Base-by-base conservation (phyloP, 148 eudicot species). In the Persicaria maculosa region DNA sequence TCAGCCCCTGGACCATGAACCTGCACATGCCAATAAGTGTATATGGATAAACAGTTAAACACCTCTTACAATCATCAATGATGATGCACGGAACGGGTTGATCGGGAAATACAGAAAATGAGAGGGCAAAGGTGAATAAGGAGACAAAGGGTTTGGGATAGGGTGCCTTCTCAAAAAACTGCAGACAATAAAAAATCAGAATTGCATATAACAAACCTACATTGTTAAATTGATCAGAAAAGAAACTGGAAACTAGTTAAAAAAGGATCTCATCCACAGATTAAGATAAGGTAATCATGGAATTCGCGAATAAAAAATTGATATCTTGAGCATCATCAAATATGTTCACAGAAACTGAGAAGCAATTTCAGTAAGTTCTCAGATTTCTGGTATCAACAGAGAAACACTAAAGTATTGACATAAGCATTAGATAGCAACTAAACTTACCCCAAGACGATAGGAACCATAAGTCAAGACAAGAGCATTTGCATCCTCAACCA, bases 1-100 rank as follows among this genome's bases (percentile, higher is more conserved):
- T 92, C 97, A 72, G 97, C 96, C 74, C 91, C 96, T 44, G 97
- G 97, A 74, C 93, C 91, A 81, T 88, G 91, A 15, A 92, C 97
- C 97, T 92, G 70, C 10, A 59, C 25, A 1, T 7, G 68, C 12
- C 43, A 62, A 9, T 0, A 22, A 36, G 31, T 25, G 3, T 59
- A 54, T n/a, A 54, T 16, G n/a, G 40, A 31, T 31, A 31, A 31
- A 31, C 40, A 31, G 40, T 31, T n/a, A n/a, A 54, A 16, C 19
- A 15, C 16, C 20, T 54, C n/a, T 54, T 54, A 54, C 58, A 7
- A 54, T 54, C 58, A 54, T 17, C 16, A 54, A 16, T 15, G 20
- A 54, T 54, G 58, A 54, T 54, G 58, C 58, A 12, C 19, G 2
- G 40, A 31, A 31, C 1, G 40, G 40, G 40, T 31, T 31, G 40